These are phyloP conservation scores for Cetradonia linearis DNA, from an alignment of 495 filamentous ascomycete species.

Conservation along the genomic window DNA sequence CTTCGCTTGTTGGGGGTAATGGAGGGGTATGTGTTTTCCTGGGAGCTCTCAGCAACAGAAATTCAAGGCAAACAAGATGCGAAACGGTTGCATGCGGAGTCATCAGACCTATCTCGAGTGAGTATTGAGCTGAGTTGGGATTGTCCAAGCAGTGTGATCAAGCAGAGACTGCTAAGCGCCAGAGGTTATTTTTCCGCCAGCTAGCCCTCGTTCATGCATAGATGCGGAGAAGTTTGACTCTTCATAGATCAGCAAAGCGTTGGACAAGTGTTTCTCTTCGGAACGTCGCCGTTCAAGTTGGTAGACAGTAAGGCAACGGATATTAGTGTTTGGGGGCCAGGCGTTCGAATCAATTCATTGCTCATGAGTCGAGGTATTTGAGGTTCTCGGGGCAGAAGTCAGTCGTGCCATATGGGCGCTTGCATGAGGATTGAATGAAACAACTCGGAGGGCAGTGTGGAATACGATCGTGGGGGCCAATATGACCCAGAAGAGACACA, in stretches of 20 bases:
- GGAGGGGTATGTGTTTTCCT: neutral
- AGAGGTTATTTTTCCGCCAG: neutral
- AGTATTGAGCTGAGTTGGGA: neutral
- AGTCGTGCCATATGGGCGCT: neutral
- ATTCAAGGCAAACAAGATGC: neutral
- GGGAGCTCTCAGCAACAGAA: neutral
- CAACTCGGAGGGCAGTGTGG: conserved; percentile 1
- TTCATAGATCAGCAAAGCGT: neutral
- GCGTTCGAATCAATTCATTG: neutral
- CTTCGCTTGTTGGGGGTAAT: neutral
- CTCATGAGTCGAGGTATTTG: neutral
- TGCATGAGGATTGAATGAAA: conserved; percentile 7
- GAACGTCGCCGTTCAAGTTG: neutral
- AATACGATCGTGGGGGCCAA: neutral
- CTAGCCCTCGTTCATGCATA: neutral
- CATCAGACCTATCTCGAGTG: too few species aligned
- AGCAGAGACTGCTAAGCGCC: neutral
- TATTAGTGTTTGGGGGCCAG: neutral
- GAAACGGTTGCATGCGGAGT: neutral
- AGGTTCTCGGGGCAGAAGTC: neutral
- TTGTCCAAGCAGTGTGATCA: neutral
- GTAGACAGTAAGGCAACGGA: neutral
- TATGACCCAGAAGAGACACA: neutral
- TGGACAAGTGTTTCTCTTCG: neutral
- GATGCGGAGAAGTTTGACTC: neutral